Evolutionary conservation across 495 filamentous ascomycete genomes (phyloP).

Genomic region (Haplographium delicatum): DNA sequence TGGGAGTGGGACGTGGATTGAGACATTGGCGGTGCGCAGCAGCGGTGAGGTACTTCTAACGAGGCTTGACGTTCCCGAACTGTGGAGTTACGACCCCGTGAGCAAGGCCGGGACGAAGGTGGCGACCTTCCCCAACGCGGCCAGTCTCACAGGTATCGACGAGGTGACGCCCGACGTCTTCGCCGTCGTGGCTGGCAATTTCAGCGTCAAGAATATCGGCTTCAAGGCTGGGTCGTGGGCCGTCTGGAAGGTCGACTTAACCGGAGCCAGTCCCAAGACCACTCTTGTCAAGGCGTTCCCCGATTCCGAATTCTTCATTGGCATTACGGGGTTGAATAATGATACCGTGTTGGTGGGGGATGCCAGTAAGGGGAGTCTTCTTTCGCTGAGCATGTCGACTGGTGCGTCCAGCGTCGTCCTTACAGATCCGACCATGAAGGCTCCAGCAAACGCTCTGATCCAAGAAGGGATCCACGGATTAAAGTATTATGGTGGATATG

Average conservation of each 20-base stretch:
- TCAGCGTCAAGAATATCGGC: constrained; percentile 26
- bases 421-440: constrained; percentile 29
- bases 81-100: constrained; percentile 37
- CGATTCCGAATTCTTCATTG: constrained; percentile 36
- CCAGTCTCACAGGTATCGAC: constrained; percentile 37
- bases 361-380: constrained; percentile 30
- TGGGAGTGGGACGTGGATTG: background rate
- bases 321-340: constrained; percentile 27
- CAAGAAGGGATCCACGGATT: constrained; percentile 38
- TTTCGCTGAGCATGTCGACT: constrained; percentile 29
- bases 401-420: constrained; percentile 30
- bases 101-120: constrained; percentile 29
- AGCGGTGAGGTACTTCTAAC: constrained; percentile 13
- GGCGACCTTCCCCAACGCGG: constrained; percentile 31
- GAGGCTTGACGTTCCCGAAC: constrained; percentile 33
- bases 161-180: constrained; percentile 36
- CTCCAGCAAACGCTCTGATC: constrained; percentile 14
- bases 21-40: background rate
- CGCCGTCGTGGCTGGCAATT: constrained; percentile 36
- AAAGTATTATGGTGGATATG: constrained; percentile 25
- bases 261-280: background rate
- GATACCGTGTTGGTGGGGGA: constrained; percentile 35
- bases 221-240: constrained; percentile 32
- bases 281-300: constrained; percentile 30
- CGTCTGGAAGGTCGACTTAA: constrained; percentile 34